Percentiles rank a stretch among this genome's conserved stretches.
These are phyloP conservation scores for Suhomyces kilbournensis DNA, from an alignment of 805 yeast species.

Conservation along the genomic window DNA sequence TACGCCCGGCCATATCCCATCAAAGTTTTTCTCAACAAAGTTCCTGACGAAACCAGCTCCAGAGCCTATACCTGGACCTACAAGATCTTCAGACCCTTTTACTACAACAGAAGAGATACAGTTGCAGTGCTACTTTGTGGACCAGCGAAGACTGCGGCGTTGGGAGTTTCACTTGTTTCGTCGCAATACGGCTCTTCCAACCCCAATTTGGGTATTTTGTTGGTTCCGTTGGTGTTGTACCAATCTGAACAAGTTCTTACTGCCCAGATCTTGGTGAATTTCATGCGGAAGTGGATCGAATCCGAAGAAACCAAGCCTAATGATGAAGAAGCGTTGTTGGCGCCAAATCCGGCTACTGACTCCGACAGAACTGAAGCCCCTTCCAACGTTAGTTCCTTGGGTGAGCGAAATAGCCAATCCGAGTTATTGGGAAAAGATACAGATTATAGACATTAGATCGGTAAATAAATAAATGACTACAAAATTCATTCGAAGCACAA, in stretches of 20 bases:
- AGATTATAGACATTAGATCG: background rate
- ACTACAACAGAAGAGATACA: slow-evolving; percentile 67
- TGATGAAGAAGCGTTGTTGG: slow-evolving; percentile 13
- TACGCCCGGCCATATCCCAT: slow-evolving; percentile 62
- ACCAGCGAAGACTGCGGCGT: slow-evolving; percentile 90
- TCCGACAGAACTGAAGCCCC: background rate
- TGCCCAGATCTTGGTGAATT: slow-evolving; percentile 67
- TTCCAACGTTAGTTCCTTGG: background rate
- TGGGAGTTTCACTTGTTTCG: slow-evolving; percentile 81
- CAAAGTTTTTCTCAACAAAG: slow-evolving; percentile 35
- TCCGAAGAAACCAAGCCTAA: slow-evolving; percentile 23
- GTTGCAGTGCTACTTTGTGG: slow-evolving; percentile 83
- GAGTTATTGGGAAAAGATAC: background rate
- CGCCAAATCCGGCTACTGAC: background rate
- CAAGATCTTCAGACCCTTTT: slow-evolving; percentile 56
- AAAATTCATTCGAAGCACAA: no score
- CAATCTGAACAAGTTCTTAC: slow-evolving; percentile 85
- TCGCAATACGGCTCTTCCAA: slow-evolving; percentile 71
- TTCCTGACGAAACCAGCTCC: slow-evolving; percentile 49
- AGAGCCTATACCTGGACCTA: slow-evolving; percentile 45
- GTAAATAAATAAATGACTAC: background rate
- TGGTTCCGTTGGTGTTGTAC: slow-evolving; percentile 81
- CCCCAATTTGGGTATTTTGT: slow-evolving; percentile 61
- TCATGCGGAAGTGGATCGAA: slow-evolving; percentile 69
- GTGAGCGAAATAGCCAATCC: background rate